phyloP scores from a whole-genome alignment of 23 red algal genomes.

The Gracilaria domingensis region DNA sequence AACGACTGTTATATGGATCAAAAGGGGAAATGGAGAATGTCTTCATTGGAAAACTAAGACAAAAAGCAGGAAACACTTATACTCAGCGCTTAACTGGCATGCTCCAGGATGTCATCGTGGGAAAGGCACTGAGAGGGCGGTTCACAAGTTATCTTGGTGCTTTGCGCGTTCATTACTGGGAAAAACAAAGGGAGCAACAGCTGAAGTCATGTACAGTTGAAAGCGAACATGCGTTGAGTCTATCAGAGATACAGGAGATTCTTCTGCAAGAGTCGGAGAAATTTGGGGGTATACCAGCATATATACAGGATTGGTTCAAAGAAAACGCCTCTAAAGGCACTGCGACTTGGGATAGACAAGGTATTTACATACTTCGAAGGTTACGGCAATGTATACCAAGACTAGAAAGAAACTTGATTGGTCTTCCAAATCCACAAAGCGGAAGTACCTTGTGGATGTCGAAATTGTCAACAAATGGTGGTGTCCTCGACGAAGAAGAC shows the following conservation, averaged over 20 bases:
- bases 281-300: conserved; percentile 8
- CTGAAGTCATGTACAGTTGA: not conserved
- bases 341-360: conserved; percentile 5
- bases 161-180: conserved; percentile 11
- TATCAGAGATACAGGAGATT: conserved; percentile 20
- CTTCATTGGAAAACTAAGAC: conserved; percentile 79
- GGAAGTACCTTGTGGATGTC: not conserved
- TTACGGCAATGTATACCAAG: conserved; percentile 6
- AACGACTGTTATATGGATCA: conserved; percentile 68
- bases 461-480: too few species aligned
- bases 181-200: conserved; percentile 18
- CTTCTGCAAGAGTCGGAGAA: conserved; percentile 11
- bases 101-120: conserved; percentile 70
- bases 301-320: conserved; percentile 13
- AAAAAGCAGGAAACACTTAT: conserved; percentile 65
- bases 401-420: not conserved
- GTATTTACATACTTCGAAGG: not conserved
- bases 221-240: not conserved
- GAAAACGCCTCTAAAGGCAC: not conserved
- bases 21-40: conserved; percentile 61
- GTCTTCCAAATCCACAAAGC: not conserved
- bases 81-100: conserved; percentile 85
- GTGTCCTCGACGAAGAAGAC: not conserved
- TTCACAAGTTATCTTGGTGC: conserved; percentile 12
- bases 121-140: not conserved